Conservation (phyloP, 495 filamentous ascomycete genomes). For the Paragyromitra xinjiangensis region DNA sequence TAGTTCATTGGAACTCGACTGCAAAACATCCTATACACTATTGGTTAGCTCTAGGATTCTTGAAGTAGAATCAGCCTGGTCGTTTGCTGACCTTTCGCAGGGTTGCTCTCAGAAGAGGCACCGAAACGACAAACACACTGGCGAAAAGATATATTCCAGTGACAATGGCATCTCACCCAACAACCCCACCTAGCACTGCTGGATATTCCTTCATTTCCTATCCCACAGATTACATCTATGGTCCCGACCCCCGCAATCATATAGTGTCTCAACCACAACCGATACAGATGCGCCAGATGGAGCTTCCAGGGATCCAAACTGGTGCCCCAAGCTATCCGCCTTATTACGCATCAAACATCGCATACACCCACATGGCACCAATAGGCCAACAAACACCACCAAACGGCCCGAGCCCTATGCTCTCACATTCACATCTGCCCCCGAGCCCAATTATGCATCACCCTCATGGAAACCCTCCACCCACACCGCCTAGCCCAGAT, state of each 20-base stretch:
- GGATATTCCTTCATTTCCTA: constrained; percentile 56
- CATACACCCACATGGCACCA: constrained; percentile 53
- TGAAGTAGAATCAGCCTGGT: neutral
- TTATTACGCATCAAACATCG: constrained; percentile 53
- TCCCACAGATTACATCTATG: constrained; percentile 56
- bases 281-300: constrained; percentile 54
- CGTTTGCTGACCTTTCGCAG: constrained; percentile 36
- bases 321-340: constrained; percentile 49
- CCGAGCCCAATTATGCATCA: constrained; percentile 53
- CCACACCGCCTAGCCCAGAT: constrained; percentile 54
- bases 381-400: constrained; percentile 49
- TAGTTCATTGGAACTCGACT: constrained; percentile 4
- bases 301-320: constrained; percentile 51
- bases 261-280: constrained; percentile 49
- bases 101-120: constrained; percentile 45
- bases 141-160: constrained; percentile 52
- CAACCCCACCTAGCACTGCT: constrained; percentile 53
- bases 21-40: constrained; percentile 41
- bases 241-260: constrained; percentile 50
- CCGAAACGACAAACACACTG: constrained; percentile 44
- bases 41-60: constrained; percentile 31
- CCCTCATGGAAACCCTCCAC: constrained; percentile 48
- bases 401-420: constrained; percentile 51
- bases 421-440: constrained; percentile 53
- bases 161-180: constrained; percentile 54